Evolutionary conservation across 768 basidiomycete species (phyloP).

Genomic region (Holtermanniella nyarrowii): DNA sequence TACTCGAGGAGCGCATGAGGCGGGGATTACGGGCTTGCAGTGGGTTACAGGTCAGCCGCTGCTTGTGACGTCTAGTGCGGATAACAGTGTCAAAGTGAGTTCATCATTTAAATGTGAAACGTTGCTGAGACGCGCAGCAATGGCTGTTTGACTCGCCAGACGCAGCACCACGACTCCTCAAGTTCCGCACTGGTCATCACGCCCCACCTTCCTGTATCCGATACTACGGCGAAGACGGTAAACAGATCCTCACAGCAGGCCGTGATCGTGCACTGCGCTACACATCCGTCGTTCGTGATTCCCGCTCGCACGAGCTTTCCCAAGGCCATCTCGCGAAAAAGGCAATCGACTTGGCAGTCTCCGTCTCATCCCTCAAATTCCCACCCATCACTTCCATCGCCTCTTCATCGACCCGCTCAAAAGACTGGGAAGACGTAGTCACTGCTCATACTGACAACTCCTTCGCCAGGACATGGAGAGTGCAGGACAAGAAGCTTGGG

Average conservation of each 20-base stretch:
- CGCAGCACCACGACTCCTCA: slow-evolving; percentile 71
- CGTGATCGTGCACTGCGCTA: slow-evolving; percentile 78
- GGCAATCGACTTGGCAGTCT: slow-evolving; percentile 64
- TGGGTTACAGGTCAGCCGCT: slow-evolving; percentile 92
- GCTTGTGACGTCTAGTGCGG: slow-evolving; percentile 77
- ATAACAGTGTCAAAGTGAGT: slow-evolving; percentile 86
- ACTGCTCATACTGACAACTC: slow-evolving; percentile 80
- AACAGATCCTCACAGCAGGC: slow-evolving; percentile 72
- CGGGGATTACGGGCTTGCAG: slow-evolving; percentile 66
- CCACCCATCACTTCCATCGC: slow-evolving; percentile 68
- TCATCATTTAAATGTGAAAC: background rate
- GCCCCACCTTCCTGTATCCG: slow-evolving; percentile 81
- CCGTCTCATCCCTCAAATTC: slow-evolving; percentile 71
- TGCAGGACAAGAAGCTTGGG: slow-evolving; percentile 69
- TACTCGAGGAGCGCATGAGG: slow-evolving; percentile 79
- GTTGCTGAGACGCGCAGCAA: slow-evolving; percentile 53
- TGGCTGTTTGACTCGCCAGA: slow-evolving; percentile 94
- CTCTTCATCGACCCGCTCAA: slow-evolving; percentile 66
- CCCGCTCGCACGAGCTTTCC: slow-evolving; percentile 84
- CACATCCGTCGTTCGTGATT: slow-evolving; percentile 88
- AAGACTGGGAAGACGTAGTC: slow-evolving; percentile 96
- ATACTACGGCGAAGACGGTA: slow-evolving; percentile 96
- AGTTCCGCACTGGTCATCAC: slow-evolving; percentile 85
- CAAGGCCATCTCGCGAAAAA: slow-evolving; percentile 83
- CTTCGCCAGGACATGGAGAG: slow-evolving; percentile 77